Evolutionary conservation across 73 alveolate genomes (phyloP).

Genomic region (Paramecium octaurelia): DNA sequence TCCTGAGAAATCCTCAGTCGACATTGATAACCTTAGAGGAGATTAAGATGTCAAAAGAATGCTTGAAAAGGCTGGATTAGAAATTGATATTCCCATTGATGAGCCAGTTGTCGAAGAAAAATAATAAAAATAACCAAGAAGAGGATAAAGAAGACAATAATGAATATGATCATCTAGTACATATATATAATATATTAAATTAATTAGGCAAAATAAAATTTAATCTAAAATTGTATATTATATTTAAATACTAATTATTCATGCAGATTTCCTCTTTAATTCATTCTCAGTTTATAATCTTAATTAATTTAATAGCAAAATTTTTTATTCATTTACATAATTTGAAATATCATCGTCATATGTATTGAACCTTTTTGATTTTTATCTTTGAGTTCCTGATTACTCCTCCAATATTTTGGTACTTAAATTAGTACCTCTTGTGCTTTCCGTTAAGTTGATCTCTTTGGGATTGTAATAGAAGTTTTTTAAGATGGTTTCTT

Average conservation of each 20-base stretch:
- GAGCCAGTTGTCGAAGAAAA: constrained; percentile 11
- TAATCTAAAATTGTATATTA: neutral
- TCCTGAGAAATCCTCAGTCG: constrained; percentile 59
- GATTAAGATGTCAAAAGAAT: constrained; percentile 50
- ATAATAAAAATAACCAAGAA: constrained; percentile 10
- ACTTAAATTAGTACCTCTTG: neutral
- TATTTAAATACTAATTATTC: neutral
- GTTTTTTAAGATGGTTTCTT: neutral
- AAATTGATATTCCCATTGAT: constrained; percentile 34
- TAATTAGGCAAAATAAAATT: neutral
- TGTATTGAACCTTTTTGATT: constrained; percentile 19
- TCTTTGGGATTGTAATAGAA: neutral
- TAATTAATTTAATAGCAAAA: neutral
- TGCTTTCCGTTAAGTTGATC: neutral
- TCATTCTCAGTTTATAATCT: constrained; percentile 18
- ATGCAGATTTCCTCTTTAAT: neutral
- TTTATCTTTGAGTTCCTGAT: neutral
- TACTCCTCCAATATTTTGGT: neutral
- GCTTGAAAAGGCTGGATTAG: constrained; percentile 53
- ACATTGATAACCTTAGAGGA: constrained; percentile 50
- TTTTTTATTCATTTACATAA: neutral
- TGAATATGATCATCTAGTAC: constrained; percentile 8
- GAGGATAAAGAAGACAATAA: constrained; percentile 19
- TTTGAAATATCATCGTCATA: neutral
- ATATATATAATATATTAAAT: neutral